These are phyloP conservation scores for Mycothermus thermophilus DNA, from an alignment of 495 filamentous ascomycete species.

Conservation along the genomic window DNA sequence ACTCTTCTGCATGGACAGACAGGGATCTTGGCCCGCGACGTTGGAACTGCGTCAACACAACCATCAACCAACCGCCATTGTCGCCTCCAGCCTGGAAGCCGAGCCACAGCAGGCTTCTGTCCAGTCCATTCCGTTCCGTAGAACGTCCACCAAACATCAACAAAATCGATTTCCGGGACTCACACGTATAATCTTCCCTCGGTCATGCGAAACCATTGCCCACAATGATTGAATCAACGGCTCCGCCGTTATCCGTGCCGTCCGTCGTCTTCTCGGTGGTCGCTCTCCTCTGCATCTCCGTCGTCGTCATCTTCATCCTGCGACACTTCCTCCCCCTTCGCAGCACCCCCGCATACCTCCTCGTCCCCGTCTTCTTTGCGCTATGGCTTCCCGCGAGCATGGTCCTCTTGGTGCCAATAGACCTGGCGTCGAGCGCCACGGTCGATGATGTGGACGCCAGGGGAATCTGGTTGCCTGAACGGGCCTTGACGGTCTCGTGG, in stretches of 20 bases:
- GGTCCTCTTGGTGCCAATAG: slow-evolving; percentile 89
- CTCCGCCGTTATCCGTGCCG: slow-evolving; percentile 14
- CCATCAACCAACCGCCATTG: no score
- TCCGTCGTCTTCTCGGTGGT: slow-evolving; percentile 52
- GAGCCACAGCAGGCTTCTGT: no score
- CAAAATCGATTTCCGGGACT: no score
- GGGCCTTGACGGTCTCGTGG: slow-evolving; percentile 70
- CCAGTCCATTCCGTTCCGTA: no score
- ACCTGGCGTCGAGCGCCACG: slow-evolving; percentile 73
- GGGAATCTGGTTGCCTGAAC: slow-evolving; percentile 49
- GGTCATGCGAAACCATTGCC: slow-evolving; percentile 8
- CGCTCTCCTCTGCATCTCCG: slow-evolving; percentile 56
- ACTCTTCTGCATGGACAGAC: no score
- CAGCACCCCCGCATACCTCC: slow-evolving; percentile 78
- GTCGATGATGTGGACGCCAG: slow-evolving; percentile 51
- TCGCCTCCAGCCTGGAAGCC: no score
- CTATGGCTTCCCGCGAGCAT: slow-evolving; percentile 86
- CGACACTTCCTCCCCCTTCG: slow-evolving; percentile 83
- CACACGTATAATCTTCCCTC: background rate
- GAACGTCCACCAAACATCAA: no score
- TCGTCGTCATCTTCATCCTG: slow-evolving; percentile 66
- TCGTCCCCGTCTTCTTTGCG: slow-evolving; percentile 84
- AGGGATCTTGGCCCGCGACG: no score
- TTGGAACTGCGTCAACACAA: no score
- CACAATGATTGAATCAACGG: slow-evolving; percentile 13